Evolutionary conservation across 306 rosid species (phyloP).

Genomic region (Ormosia semicastrata): DNA sequence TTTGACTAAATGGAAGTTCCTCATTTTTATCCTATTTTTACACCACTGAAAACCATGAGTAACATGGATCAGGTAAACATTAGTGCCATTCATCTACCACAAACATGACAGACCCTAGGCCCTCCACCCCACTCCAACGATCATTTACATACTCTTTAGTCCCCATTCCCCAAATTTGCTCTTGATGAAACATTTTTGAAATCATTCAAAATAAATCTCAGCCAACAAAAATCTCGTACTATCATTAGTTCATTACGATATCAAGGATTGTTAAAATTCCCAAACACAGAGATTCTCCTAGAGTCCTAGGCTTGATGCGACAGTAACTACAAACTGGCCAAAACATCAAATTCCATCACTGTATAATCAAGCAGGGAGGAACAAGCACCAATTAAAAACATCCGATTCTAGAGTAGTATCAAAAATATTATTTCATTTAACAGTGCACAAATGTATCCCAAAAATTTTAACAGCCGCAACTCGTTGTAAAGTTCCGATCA

Average conservation of each 20-base stretch:
- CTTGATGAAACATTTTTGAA: background rate
- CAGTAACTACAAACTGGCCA: conserved; percentile 15
- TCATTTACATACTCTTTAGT: conserved; percentile 2
- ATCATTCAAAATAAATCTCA: conserved; percentile 5
- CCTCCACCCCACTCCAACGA: background rate
- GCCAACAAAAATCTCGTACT: conserved; percentile 1
- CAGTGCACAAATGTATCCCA: background rate
- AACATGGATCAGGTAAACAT: background rate
- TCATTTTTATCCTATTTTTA: background rate
- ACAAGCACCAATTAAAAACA: conserved; percentile 12
- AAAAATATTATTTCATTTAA: background rate
- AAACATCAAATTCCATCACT: background rate
- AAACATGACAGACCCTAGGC: background rate
- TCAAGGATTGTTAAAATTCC: background rate
- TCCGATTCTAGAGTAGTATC: background rate
- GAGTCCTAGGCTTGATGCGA: background rate
- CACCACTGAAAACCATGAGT: background rate
- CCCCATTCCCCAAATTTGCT: background rate
- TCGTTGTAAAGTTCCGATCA: background rate
- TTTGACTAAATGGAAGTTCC: background rate
- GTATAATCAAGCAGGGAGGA: background rate
- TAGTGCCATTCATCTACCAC: background rate
- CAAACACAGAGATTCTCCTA: background rate
- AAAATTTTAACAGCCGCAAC: background rate
- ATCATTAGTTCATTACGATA: background rate